Percentiles rank a stretch among this genome's conserved stretches.
Conservation (phyloP, 768 basidiomycete species). For the Tephrocybe sp. region DNA sequence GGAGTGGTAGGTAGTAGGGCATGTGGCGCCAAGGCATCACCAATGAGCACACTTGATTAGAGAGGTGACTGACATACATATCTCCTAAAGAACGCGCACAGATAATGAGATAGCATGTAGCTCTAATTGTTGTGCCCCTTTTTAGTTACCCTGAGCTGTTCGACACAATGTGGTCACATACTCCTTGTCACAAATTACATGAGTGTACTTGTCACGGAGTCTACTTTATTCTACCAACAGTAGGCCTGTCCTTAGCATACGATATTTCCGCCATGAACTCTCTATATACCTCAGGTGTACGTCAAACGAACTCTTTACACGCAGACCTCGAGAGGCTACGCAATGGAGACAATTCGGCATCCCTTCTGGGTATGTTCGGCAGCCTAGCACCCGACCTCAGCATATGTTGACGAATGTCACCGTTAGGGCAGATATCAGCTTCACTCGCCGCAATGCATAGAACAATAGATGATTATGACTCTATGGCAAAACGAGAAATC, state of each 20-base stretch:
- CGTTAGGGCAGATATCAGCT: constrained; percentile 94
- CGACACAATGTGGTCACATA: not conserved
- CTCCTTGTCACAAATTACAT: constrained; percentile 4
- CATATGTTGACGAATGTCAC: constrained; percentile 20
- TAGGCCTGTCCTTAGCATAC: constrained; percentile 6
- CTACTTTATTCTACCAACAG: constrained; percentile 9
- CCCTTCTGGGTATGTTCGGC: constrained; percentile 71
- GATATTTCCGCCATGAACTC: constrained; percentile 72
- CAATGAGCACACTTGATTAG: no score
- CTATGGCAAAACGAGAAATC: constrained; percentile 94
- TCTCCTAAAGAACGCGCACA: no score
- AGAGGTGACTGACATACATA: not conserved
- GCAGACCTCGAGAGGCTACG: constrained; percentile 84
- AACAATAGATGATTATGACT: constrained; percentile 96
- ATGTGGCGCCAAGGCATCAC: not conserved
- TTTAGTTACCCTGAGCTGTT: no score
- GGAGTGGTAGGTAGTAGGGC: not conserved
- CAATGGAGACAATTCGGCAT: constrained; percentile 77
- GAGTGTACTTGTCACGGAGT: constrained; percentile 13
- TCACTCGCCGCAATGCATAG: constrained; percentile 92
- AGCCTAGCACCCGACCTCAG: not conserved
- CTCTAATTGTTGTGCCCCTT: no score
- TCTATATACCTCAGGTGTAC: constrained; percentile 88
- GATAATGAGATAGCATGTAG: no score
- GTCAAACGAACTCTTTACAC: constrained; percentile 87